Base-by-base conservation (phyloP, 1,284 basidiomycete species). In the Apiotrichum domesticum region DNA sequence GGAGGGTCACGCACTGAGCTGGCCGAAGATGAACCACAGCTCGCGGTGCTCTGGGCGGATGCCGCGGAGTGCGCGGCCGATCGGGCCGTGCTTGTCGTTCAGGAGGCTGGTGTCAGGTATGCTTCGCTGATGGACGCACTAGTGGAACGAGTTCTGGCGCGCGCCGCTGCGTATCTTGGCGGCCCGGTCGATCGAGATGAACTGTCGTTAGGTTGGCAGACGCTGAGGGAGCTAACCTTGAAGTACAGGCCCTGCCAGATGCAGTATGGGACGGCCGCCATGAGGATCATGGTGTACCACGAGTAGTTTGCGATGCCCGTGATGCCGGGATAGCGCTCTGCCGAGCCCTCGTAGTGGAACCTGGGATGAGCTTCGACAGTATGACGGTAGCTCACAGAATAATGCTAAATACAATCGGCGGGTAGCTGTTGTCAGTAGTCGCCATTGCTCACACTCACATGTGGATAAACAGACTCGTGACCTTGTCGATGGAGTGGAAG, bases 401-500 rank as follows among this genome's bases (percentile, higher is more conserved):
- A 41, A 93, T 87, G 6, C 88, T 90, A 67, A 97, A 87, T 1
- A 85, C 84, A 59, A 92, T 82, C 0, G 92, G 88, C 0, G 88
- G 83, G 66, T 94, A 75, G 48, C 65, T 65, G 59, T 7, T 33
- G 32, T n/a, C 35, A 4, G 14, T 3, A 6, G n/a, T 29, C 29
- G 29, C 29, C 3, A 3, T 29, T 29, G 29, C 29, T 29, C 29
- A 29, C 29, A 46, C 63, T 52, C 54, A 93, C 58, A 95, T 86
- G 70, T 95, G 92, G 45, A 95, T 84, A 77, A 92, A 95, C 15
- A 95, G 76, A 10, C 88, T 90, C 4, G 88, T 94, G 68, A 94
- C 88, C 73, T 95, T 95, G 73, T 97, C 93, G 55, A 85, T 82
- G 66, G 93, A 91, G 71, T 96, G 93, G 77, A 96, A 96, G 6